Conservation (phyloP, 805 yeast species). For the Saccharomycodes ludwigii region DNA sequence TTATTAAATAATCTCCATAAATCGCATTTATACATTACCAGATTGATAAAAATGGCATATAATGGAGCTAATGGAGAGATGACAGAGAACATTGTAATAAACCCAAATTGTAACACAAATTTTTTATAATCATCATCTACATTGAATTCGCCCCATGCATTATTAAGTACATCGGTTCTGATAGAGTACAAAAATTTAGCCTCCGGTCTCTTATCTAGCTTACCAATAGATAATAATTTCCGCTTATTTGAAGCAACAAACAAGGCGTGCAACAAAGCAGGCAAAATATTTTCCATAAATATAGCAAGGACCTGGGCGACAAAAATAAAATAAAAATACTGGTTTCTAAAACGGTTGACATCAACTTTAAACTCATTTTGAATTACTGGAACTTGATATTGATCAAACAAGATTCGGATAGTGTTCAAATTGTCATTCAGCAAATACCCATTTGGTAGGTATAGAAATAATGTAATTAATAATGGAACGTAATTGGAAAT, state of each 20-base stretch:
- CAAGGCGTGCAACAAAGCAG: constrained; percentile 27
- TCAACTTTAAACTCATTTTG: constrained; percentile 41
- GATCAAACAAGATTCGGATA: constrained; percentile 18
- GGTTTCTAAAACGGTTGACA: constrained; percentile 53
- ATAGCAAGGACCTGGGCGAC: constrained; percentile 71
- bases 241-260: too few species aligned
- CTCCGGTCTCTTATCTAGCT: constrained; percentile 39
- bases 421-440: constrained; percentile 40
- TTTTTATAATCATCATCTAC: constrained; percentile 60
- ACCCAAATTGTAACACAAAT: constrained; percentile 68
- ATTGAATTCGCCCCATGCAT: constrained; percentile 14
- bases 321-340: constrained; percentile 68
- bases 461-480: constrained; percentile 71
- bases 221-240: constrained; percentile 17
- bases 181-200: constrained; percentile 40
- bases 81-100: constrained; percentile 67
- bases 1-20: constrained; percentile 21
- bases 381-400: constrained; percentile 27
- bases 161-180: constrained; percentile 28
- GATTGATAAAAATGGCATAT: constrained; percentile 46
- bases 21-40: constrained; percentile 27
- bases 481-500: constrained; percentile 75
- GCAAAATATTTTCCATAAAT: constrained; percentile 51
- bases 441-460: constrained; percentile 78
- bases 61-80: constrained; percentile 85